Conservation (phyloP, 495 filamentous ascomycete genomes). For the Penicillium lividum region DNA sequence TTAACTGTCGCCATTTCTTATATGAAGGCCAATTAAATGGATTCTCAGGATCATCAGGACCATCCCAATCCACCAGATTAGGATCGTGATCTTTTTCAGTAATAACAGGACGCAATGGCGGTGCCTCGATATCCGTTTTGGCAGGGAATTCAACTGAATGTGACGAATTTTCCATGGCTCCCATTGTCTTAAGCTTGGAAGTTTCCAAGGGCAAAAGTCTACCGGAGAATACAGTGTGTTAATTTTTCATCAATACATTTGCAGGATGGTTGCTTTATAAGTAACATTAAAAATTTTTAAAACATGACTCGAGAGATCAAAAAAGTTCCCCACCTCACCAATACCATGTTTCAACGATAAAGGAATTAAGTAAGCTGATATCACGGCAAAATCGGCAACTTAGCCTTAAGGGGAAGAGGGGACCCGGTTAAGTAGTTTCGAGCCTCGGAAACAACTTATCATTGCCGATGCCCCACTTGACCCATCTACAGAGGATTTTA, state of each 20-base stretch:
- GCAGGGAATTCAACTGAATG: neutral
- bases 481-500: neutral
- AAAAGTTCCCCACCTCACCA: neutral
- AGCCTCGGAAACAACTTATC: slow-evolving; percentile 1
- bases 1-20: slow-evolving; percentile 48
- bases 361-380: neutral
- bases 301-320: neutral
- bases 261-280: neutral
- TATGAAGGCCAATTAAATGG: slow-evolving; percentile 60
- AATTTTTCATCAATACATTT: too few species aligned
- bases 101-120: neutral
- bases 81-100: slow-evolving; percentile 4
- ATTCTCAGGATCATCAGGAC: slow-evolving; percentile 57
- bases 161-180: neutral
- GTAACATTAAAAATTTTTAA: neutral
- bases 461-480: neutral
- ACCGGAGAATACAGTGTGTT: too few species aligned
- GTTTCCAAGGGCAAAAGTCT: too few species aligned
- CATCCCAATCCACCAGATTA: slow-evolving; percentile 51
- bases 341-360: neutral
- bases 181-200: neutral
- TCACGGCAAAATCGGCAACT: slow-evolving; percentile 8
- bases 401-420: neutral
- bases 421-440: neutral
- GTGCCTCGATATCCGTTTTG: slow-evolving; percentile 12